Conservation (phyloP, 805 yeast species). For the Candida dajiaensis region DNA sequence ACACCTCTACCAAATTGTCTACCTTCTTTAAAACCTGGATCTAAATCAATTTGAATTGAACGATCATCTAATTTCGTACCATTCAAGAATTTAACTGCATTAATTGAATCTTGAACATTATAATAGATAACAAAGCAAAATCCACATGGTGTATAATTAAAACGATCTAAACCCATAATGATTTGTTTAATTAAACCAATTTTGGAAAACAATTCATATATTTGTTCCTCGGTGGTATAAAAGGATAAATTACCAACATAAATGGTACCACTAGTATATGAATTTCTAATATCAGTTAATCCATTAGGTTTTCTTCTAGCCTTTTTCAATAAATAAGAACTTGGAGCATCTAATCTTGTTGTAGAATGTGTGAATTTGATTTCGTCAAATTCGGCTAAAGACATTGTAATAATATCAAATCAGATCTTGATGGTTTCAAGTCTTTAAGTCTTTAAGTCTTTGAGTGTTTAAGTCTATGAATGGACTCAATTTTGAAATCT, state of each 20-base stretch:
- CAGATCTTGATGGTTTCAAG: too few species aligned
- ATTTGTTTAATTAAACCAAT: conserved; percentile 69
- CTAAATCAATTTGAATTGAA: conserved; percentile 78
- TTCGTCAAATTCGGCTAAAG: conserved; percentile 45
- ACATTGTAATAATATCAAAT: conserved; percentile 24
- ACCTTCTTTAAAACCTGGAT: conserved; percentile 94
- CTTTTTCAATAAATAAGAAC: conserved; percentile 58
- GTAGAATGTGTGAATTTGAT: conserved; percentile 58
- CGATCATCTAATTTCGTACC: conserved; percentile 83
- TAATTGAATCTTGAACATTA: conserved; percentile 62
- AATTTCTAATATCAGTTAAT: conserved; percentile 56
- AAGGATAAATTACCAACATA: conserved; percentile 90
- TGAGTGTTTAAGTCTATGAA: not conserved
- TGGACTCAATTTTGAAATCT: too few species aligned
- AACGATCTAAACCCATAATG: conserved; percentile 92
- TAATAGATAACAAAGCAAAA: conserved; percentile 87
- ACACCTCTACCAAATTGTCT: conserved; percentile 93
- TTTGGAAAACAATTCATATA: conserved; percentile 78
- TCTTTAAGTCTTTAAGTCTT: too few species aligned
- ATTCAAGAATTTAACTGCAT: conserved; percentile 77
- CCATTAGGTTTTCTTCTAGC: conserved; percentile 46
- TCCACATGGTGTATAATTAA: conserved; percentile 91
- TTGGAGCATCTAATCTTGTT: conserved; percentile 65
- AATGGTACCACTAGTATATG: conserved; percentile 66
- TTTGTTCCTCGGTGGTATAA: conserved; percentile 92